These are phyloP conservation scores for Stentor roeselii DNA, from an alignment of 73 alveolate genomes.

Conservation along the genomic window DNA sequence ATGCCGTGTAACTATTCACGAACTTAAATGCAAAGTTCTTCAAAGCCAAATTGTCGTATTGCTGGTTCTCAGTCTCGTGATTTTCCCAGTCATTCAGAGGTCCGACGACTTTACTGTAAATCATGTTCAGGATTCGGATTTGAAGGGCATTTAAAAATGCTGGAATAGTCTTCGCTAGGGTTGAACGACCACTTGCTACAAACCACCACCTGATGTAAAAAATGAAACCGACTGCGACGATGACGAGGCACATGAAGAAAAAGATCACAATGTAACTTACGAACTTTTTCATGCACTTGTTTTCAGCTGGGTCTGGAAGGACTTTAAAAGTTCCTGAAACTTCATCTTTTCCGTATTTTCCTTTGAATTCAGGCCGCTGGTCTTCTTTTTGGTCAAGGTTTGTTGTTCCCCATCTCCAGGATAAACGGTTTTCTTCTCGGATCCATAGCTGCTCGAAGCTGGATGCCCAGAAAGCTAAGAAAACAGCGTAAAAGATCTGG, in stretches of 20 bases:
- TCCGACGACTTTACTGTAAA: constrained; percentile 25
- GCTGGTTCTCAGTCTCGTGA: constrained; percentile 38
- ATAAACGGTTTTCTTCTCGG: constrained; percentile 12
- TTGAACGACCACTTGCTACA: background rate
- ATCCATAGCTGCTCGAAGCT: constrained; percentile 36
- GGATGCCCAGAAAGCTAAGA: constrained; percentile 35
- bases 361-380: constrained; percentile 27
- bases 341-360: constrained; percentile 27
- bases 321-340: constrained; percentile 26
- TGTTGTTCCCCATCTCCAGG: constrained; percentile 45
- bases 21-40: constrained; percentile 34
- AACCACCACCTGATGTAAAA: background rate
- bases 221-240: constrained; percentile 27
- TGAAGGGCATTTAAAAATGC: constrained; percentile 30
- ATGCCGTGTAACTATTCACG: constrained; percentile 35
- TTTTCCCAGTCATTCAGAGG: constrained; percentile 38
- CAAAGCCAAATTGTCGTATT: constrained; percentile 28
- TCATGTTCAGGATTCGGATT: constrained; percentile 26
- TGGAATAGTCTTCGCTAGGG: background rate
- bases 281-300: background rate
- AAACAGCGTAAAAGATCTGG: constrained; percentile 14
- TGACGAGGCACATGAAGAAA: constrained; percentile 19
- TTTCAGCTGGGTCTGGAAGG: background rate
- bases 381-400: constrained; percentile 35
- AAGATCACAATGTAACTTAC: constrained; percentile 16